These are phyloP conservation scores for Suillus weaverae DNA, from an alignment of 768 basidiomycete species.

Conservation along the genomic window DNA sequence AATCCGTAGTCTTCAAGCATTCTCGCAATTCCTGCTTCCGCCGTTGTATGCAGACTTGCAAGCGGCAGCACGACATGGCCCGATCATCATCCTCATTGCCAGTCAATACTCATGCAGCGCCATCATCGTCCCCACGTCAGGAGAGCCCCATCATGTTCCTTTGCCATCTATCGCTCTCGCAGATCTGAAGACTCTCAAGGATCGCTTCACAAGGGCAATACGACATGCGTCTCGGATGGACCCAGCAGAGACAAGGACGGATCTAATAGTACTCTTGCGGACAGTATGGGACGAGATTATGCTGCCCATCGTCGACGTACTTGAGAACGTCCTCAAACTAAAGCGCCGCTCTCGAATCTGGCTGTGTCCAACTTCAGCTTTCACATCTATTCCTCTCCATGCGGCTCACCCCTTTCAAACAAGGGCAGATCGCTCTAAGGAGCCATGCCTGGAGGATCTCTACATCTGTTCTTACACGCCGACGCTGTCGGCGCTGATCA, in stretches of 20 bases:
- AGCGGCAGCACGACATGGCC: background rate
- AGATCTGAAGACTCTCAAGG: background rate
- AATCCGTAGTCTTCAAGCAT: background rate
- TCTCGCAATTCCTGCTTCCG: background rate
- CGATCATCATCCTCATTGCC: background rate
- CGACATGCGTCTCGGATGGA: too few species aligned
- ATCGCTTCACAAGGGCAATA: background rate
- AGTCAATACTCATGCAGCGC: background rate
- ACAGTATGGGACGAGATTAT: background rate
- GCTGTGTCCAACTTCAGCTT: too few species aligned
- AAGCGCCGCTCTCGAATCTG: background rate
- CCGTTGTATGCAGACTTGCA: background rate
- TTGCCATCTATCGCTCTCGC: background rate
- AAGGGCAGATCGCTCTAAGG: too few species aligned
- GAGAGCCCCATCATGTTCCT: background rate
- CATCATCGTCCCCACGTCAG: background rate
- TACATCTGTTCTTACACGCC: too few species aligned
- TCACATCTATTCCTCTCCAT: too few species aligned
- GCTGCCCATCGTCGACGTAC: background rate
- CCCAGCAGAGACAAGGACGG: accelerated
- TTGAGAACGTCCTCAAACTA: background rate
- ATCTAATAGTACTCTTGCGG: background rate
- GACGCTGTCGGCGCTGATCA: too few species aligned
- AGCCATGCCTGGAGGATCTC: too few species aligned
- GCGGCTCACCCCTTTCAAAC: too few species aligned